Evolutionary conservation across 768 basidiomycete species (phyloP), one percentile per base, ranked within the genome.

Genomic region (Daedaleopsis sinensis): DNA sequence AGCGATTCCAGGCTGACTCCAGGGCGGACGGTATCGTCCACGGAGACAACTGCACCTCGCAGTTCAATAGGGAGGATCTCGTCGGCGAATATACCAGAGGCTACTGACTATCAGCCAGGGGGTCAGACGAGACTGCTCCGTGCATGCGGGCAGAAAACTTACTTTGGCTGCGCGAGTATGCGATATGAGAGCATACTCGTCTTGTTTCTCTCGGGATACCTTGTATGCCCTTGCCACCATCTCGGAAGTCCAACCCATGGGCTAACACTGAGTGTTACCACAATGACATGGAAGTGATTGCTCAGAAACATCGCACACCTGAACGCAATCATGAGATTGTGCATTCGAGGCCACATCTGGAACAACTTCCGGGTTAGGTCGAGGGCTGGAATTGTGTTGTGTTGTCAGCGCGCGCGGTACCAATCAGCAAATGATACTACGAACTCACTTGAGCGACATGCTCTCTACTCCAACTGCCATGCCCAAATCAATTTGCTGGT

Each of bases 181-280:
- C 9, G 93, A 96, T 55, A 91, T 85, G 55, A 93, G 81, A 0
- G 96, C 96, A 71, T 93, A 96, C 57, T 92, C 82, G 72, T 98
- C 96, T 74, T 98, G 96, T 67, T 82, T 88, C 70, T 86, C 77
- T 38, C 96, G 88, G 5, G 92, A 80, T 59, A 95, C 74, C n/a
- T 86, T 81, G 76, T 87, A 95, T 9, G 83, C 78, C 68, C 88
- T 74, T n/a, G 93, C 91, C 21, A 94, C 91, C 86, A 91, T 88
- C 73, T 95, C 93, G 5, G 91, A 91, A 1, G 93, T 95, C 93
- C 93, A 99, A 52, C 94, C 94, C 94, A 95, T 95, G 12, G 92
- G 89, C 90, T 93, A 59, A n/a, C 15, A 65, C 35, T 62, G 57
- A 48, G 12, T 13, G 38, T 52, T 36, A 43, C 37, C 54, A n/a